Conservation (phyloP, 164 flowering plant species). For the Brasenia schreberi region DNA sequence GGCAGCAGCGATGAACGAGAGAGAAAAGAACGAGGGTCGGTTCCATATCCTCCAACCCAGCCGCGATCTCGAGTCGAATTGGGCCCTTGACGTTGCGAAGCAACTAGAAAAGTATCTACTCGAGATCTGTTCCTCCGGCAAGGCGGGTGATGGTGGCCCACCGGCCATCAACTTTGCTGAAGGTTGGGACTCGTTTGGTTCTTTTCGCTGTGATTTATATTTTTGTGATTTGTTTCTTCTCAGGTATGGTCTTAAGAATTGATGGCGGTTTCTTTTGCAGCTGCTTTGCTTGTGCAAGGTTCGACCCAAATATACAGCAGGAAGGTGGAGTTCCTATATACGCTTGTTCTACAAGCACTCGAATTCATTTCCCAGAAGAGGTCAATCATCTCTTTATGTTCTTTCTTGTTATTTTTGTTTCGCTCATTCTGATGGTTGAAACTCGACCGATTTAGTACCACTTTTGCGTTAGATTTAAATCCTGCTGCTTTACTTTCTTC, state of each 20-base stretch:
- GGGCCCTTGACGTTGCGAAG: conserved; percentile 75
- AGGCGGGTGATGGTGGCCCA: conserved; percentile 17
- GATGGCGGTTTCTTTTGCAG: conserved; percentile 24
- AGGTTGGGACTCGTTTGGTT: conserved; percentile 26
- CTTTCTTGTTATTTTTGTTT: too few relatives aligned
- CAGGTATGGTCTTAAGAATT: background rate
- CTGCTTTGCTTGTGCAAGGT: conserved; percentile 90
- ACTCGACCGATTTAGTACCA: too few relatives aligned
- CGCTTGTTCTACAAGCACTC: conserved; percentile 77
- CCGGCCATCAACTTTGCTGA: conserved; percentile 78
- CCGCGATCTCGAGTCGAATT: conserved; percentile 80
- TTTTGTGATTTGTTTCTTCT: background rate
- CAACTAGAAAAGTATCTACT: conserved; percentile 77
- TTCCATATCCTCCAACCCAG: conserved; percentile 57
- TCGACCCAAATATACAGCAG: conserved; percentile 89
- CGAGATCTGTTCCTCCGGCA: conserved; percentile 76
- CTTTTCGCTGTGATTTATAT: background rate
- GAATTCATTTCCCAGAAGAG: conserved; percentile 80
- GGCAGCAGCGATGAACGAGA: too few relatives aligned
- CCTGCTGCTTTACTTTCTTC: too few relatives aligned
- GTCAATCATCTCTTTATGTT: conserved; percentile 16
- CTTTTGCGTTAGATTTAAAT: too few relatives aligned
- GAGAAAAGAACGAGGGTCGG: conserved; percentile 7
- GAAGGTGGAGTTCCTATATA: conserved; percentile 85
- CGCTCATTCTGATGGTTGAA: too few relatives aligned